Evolutionary conservation across 164 flowering plant genomes (phyloP).

Genomic region (Tinospora cordifolia): DNA sequence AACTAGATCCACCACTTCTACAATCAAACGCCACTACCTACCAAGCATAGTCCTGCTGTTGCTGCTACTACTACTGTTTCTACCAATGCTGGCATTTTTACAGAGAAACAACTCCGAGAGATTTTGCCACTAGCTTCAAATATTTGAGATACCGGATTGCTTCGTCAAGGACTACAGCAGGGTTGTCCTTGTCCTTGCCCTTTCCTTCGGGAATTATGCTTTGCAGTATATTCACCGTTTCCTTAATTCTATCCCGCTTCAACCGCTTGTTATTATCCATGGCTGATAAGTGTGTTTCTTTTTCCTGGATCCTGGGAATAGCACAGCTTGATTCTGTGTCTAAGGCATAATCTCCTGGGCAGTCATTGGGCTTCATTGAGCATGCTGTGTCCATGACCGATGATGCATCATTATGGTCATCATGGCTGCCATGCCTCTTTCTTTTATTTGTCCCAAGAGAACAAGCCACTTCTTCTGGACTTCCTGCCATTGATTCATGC

Average conservation of each 20-base stretch:
- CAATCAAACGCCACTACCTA: neutral
- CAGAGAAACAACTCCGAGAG: conserved; percentile 29
- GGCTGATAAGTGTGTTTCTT: conserved; percentile 10
- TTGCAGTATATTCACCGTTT: conserved; percentile 50
- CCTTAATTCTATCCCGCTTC: conserved; percentile 49
- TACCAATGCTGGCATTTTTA: neutral
- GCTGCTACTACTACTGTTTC: neutral
- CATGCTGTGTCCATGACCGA: conserved; percentile 37
- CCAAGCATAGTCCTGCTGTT: neutral
- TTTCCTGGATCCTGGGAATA: conserved; percentile 9
- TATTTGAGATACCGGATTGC: conserved; percentile 59
- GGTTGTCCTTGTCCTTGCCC: conserved; percentile 46
- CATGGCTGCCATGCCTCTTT: conserved; percentile 29
- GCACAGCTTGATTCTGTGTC: conserved; percentile 51
- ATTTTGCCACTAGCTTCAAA: conserved; percentile 50
- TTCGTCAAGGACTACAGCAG: conserved; percentile 60
- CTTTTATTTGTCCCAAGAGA: conserved; percentile 35
- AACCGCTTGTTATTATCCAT: conserved; percentile 37
- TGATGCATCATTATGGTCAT: conserved; percentile 11
- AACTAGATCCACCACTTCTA: neutral
- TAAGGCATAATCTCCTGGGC: conserved; percentile 22
- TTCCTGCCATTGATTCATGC: conserved; percentile 22
- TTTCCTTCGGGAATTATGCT: conserved; percentile 62
- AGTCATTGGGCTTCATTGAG: conserved; percentile 24
- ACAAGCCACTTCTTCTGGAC: conserved; percentile 46